These are phyloP conservation scores for Podila clonocystis DNA, from an alignment of 192 early-diverging fungal species.

Conservation along the genomic window DNA sequence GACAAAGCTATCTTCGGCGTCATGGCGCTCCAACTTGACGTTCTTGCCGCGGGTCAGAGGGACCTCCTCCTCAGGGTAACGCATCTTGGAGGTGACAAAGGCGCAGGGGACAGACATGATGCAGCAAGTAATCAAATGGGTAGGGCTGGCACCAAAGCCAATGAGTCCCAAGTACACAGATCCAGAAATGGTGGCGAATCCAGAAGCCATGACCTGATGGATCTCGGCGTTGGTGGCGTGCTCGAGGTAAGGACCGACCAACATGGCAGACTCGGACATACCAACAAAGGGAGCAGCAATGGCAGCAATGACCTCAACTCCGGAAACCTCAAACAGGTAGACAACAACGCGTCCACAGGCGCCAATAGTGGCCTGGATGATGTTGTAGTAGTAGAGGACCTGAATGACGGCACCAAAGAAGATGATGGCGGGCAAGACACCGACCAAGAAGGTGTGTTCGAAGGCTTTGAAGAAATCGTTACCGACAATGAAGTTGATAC, in stretches of 20 bases:
- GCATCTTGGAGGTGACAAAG: constrained; percentile 85
- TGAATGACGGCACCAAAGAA: constrained; percentile 91
- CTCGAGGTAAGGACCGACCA: constrained; percentile 83
- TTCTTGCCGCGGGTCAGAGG: constrained; percentile 80
- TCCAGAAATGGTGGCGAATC: constrained; percentile 92
- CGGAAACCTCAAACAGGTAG: constrained; percentile 76
- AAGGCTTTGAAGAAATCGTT: constrained; percentile 51
- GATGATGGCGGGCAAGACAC: constrained; percentile 85
- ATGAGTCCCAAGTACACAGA: constrained; percentile 83
- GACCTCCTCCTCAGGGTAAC: constrained; percentile 85
- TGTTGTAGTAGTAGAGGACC: constrained; percentile 84
- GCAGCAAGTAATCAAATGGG: constrained; percentile 82
- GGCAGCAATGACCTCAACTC: constrained; percentile 86
- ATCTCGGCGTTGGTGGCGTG: constrained; percentile 88
- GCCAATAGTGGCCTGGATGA: constrained; percentile 82
- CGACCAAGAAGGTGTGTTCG: constrained; percentile 65
- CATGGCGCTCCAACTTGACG: constrained; percentile 60
- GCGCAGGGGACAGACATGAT: constrained; percentile 93
- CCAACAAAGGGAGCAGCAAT: constrained; percentile 89
- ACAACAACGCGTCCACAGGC: constrained; percentile 73
- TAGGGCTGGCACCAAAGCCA: constrained; percentile 69
- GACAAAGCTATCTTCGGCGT: constrained; percentile 77
- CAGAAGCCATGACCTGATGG: constrained; percentile 88
- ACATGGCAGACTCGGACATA: constrained; percentile 81
- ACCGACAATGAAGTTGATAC: constrained; percentile 78